Evolutionary conservation across 1,139 yeast species (phyloP).

Genomic region (Candida sojae): DNA sequence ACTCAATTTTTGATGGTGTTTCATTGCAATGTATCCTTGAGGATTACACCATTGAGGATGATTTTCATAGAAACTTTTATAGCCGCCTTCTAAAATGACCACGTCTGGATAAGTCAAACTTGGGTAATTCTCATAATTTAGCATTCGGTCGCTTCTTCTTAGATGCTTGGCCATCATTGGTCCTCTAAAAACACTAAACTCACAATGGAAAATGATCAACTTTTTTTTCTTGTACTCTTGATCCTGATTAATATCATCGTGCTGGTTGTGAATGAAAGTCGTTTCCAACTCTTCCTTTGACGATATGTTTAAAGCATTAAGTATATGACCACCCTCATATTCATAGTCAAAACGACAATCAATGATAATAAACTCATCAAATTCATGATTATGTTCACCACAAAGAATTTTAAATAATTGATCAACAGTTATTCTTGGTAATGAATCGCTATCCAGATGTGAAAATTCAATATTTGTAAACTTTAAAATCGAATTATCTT

Average conservation of each 20-base stretch:
- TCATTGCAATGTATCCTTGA: constrained; percentile 84
- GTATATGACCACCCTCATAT: constrained; percentile 88
- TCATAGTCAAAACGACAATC: constrained; percentile 96
- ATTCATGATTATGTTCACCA: constrained; percentile 54
- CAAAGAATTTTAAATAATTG: constrained; percentile 65
- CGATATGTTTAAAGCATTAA: constrained; percentile 76
- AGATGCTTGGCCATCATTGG: constrained; percentile 89
- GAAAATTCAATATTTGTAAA: constrained; percentile 44
- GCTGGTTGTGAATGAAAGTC: constrained; percentile 28
- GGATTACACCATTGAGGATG: constrained; percentile 64
- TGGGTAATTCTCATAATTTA: constrained; percentile 78
- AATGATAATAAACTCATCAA: constrained; percentile 62
- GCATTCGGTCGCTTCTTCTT: constrained; percentile 76
- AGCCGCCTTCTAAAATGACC: constrained; percentile 88
- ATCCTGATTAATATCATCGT: constrained; percentile 12
- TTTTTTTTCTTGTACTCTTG: constrained; percentile 20
- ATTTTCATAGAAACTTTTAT: constrained; percentile 68
- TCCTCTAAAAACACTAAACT: constrained; percentile 88
- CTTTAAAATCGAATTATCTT: constrained; percentile 41
- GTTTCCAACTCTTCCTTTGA: constrained; percentile 68
- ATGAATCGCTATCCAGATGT: constrained; percentile 56
- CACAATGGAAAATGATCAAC: constrained; percentile 87
- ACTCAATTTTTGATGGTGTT: constrained; percentile 69
- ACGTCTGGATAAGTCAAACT: constrained; percentile 83
- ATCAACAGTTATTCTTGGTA: constrained; percentile 71